A percentile compares a stretch with the other conserved stretches of the same genome.
These are phyloP conservation scores for Austroboletus eburneus DNA, from an alignment of 768 basidiomycete species.

Conservation along the genomic window DNA sequence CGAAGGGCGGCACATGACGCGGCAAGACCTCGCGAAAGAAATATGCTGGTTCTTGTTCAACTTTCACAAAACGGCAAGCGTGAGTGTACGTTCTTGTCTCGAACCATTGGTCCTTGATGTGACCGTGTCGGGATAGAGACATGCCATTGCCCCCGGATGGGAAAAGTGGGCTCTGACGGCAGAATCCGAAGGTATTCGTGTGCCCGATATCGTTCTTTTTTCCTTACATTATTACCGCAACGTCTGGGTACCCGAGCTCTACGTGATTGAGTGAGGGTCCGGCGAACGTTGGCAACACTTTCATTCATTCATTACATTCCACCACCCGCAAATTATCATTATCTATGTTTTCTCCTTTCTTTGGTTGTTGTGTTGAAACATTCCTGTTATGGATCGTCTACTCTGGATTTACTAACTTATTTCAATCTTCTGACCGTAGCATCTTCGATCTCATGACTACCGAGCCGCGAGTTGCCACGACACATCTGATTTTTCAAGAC, in stretches of 20 bases:
- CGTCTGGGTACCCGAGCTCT: slow-evolving; percentile 28
- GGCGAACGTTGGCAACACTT: too few relatives aligned
- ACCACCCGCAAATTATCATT: too few relatives aligned
- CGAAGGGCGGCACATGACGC: slow-evolving; percentile 11
- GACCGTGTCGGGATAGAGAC: slow-evolving; percentile 1
- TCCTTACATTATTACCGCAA: slow-evolving; percentile 26
- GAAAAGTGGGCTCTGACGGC: slow-evolving; percentile 19
- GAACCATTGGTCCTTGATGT: not conserved
- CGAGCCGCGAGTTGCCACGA: too few relatives aligned
- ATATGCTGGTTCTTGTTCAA: slow-evolving; percentile 10
- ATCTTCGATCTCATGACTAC: too few relatives aligned
- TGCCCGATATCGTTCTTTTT: slow-evolving; percentile 16
- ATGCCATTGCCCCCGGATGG: slow-evolving; percentile 7
- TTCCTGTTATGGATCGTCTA: too few relatives aligned
- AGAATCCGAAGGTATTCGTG: slow-evolving; percentile 13
- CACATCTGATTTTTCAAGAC: too few relatives aligned
- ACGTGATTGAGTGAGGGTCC: slow-evolving; percentile 24
- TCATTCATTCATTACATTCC: too few relatives aligned
- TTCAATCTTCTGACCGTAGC: too few relatives aligned
- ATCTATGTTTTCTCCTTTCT: too few relatives aligned
- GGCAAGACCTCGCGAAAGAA: slow-evolving; percentile 18
- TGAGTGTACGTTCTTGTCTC: not conserved
- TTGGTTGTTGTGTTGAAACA: too few relatives aligned
- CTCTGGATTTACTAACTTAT: too few relatives aligned
- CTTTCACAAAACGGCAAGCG: slow-evolving; percentile 4